phyloP scores from a whole-genome alignment of 1,284 basidiomycete genomes.

The Fomitopsis pinicola region DNA sequence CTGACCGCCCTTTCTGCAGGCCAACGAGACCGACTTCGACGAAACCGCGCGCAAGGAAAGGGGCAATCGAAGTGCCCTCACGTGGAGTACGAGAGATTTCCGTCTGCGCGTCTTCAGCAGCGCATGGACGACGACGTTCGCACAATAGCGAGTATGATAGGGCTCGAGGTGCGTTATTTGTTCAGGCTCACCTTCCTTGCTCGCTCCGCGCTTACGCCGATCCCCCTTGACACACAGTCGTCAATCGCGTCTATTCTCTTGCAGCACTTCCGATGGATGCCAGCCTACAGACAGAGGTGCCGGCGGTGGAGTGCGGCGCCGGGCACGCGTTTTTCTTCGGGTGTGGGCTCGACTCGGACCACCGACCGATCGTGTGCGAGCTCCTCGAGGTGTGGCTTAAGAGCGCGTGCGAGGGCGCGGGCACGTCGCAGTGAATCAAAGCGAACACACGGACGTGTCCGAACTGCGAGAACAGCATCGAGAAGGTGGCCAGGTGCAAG shows the following conservation, averaged over 20 bases:
- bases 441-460: constrained; percentile 69
- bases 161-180: constrained; percentile 39
- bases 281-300: constrained; percentile 48
- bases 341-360: constrained; percentile 47
- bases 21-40: constrained; percentile 27
- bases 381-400: constrained; percentile 58
- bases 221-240: constrained; percentile 21
- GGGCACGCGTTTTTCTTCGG: constrained; percentile 54
- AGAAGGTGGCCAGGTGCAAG: constrained; percentile 74
- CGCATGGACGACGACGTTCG: constrained; percentile 42
- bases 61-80: constrained; percentile 22
- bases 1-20: constrained; percentile 11
- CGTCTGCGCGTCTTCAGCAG: constrained; percentile 36
- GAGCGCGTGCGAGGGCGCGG: constrained; percentile 65
- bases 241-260: constrained; percentile 55
- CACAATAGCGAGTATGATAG: constrained; percentile 44
- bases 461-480: constrained; percentile 63
- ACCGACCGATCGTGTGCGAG: constrained; percentile 60
- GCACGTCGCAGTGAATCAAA: constrained; percentile 67
- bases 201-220: constrained; percentile 9
- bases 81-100: constrained; percentile 32
- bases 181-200: constrained; percentile 2
- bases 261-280: constrained; percentile 59
- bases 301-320: constrained; percentile 50
- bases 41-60: constrained; percentile 20